Percentiles rank a stretch among this genome's conserved stretches.
Evolutionary conservation across 768 basidiomycete species (phyloP).

Genomic region (Auricularia cornea): DNA sequence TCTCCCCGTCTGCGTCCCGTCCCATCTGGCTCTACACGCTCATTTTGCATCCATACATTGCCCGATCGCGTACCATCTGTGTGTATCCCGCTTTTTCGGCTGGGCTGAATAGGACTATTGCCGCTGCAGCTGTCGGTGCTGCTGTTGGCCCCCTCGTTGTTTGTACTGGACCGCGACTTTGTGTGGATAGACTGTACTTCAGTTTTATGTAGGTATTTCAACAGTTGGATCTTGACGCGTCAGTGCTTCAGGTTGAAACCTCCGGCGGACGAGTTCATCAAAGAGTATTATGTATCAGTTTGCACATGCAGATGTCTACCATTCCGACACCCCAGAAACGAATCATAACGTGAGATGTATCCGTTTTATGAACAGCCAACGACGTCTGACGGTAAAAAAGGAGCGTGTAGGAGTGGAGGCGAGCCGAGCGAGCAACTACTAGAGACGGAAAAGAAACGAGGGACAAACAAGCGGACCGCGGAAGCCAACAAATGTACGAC

Average conservation of each 20-base stretch:
- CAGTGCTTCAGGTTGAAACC: too few relatives aligned
- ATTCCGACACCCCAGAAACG: not conserved
- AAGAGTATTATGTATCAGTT: too few relatives aligned
- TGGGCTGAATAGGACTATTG: not conserved
- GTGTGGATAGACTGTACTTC: too few relatives aligned
- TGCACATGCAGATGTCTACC: too few relatives aligned
- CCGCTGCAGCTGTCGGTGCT: not conserved
- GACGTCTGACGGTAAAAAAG: not conserved
- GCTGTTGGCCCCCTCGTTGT: not conserved
- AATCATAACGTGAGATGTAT: not conserved
- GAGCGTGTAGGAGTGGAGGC: not conserved
- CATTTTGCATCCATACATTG: not conserved
- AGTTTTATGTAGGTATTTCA: too few relatives aligned
- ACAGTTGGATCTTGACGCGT: too few relatives aligned
- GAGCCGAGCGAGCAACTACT: not conserved
- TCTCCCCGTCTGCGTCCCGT: not conserved
- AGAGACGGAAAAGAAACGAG: not conserved
- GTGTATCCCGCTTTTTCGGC: not conserved
- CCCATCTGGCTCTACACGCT: not conserved
- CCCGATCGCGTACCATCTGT: not conserved
- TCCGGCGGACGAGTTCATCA: too few relatives aligned
- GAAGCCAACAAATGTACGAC: not conserved
- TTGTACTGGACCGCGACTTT: too few relatives aligned
- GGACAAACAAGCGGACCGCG: not conserved
- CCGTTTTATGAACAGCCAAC: not conserved